phyloP scores from a whole-genome alignment of 2,329 filamentous ascomycete species.

The Fusarium agapanthi region DNA sequence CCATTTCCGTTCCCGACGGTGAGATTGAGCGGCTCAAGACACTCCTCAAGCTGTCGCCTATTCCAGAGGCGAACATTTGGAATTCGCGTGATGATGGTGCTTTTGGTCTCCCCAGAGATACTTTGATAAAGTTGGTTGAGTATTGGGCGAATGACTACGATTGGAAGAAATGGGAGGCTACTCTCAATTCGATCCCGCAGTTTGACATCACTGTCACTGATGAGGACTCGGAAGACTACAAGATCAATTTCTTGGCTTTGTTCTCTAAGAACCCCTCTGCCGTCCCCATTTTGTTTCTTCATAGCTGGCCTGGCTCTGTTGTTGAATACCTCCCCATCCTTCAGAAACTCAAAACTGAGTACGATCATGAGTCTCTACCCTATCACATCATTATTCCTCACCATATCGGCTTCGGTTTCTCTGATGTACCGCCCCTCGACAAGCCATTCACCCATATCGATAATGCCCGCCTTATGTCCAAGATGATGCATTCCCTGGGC shows the following conservation, averaged over 20 bases:
- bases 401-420: constrained; percentile 9
- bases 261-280: constrained; percentile 9
- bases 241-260: constrained; percentile 17
- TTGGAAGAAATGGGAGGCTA: constrained; percentile 27
- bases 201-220: constrained; percentile 16
- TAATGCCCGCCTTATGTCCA: constrained; percentile 9
- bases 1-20: not conserved
- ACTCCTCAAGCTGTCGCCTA: constrained; percentile 2
- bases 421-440: not conserved
- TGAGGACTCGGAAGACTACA: constrained; percentile 6
- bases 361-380: not conserved
- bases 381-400: constrained; percentile 19
- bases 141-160: constrained; percentile 7
- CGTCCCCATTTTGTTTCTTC: constrained; percentile 7
- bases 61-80: not conserved
- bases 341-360: constrained; percentile 1
- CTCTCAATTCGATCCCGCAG: constrained; percentile 24
- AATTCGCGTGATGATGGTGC: not conserved
- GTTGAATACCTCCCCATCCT: constrained; percentile 24
- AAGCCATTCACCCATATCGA: not conserved
- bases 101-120: not conserved
- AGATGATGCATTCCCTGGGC: constrained; percentile 11
- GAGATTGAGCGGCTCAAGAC: constrained; percentile 3
- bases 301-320: constrained; percentile 30
- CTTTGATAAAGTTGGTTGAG: not conserved